Evolutionary conservation across 352 stramenopile genomes (phyloP), one percentile per base, ranked within the genome.

Genomic region (Phytopythium mirpurense): DNA sequence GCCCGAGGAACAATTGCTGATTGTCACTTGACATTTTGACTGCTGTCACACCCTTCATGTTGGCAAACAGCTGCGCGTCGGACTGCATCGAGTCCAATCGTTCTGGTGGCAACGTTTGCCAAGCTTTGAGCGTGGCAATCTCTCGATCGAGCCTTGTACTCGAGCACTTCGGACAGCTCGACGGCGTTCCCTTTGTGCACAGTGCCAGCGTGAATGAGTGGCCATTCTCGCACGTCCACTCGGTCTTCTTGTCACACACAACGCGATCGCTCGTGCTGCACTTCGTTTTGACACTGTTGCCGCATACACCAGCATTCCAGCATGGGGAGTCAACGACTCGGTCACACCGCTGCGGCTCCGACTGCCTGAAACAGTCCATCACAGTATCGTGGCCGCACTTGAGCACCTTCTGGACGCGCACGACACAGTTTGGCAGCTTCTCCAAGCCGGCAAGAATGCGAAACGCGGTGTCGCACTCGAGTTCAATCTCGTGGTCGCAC

Each of bases 401-500:
- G 1, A 80, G 50, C 11, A 34, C 15, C 48, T 83, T 83, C 23
- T 51, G 36, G 11, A 78, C 59, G 4, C 48, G 50, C 45, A 74
- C 49, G n/a, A 4, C 29, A 15, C 73, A 82, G 29, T 38, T 29
- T 32, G n/a, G 52, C 19, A 51, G 26, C 5, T 50, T 38, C 6
- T 57, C 24, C 0, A 63, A 59, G 0, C 54, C 51, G 11, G 54
- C 35, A 1, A 88, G 43, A 35, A 79, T 43, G 29, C 75, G 74
- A 32, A 86, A 73, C 5, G 72, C 77, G 14, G 65, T 54, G 11
- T 65, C 63, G 44, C 77, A 90, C 34, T 77, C 75, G 46, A 85
- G 61, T 9, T 82, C 68, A 12, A 74, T 50, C 31, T 84, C 69
- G 36, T 90, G 80, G n/a, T 70, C 78, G 45, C 80, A 89, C 0